These are phyloP conservation scores for Diospyros lotus DNA, from an alignment of 148 eudicot species.

Conservation along the genomic window DNA sequence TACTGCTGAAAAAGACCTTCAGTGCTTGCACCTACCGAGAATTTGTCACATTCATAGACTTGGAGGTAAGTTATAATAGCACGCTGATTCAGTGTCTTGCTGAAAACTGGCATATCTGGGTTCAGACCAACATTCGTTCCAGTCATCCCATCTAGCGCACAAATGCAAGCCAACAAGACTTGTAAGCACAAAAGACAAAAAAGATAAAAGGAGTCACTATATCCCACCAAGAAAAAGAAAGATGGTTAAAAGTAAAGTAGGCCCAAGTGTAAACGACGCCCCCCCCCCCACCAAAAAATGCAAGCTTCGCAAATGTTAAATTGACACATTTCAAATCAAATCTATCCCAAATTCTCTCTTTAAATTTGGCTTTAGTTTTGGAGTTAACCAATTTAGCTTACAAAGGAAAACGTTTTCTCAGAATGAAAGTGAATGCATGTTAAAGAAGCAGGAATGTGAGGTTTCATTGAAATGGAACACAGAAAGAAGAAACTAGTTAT, in stretches of 20 bases:
- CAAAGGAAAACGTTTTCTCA: no score
- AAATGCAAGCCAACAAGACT: not conserved
- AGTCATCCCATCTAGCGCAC: conserved; percentile 47
- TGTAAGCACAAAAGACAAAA: conserved; percentile 3
- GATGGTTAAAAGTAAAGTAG: not conserved
- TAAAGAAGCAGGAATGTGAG: no score
- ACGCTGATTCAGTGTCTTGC: conserved; percentile 19
- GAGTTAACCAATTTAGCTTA: no score
- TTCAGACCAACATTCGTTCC: conserved; percentile 54
- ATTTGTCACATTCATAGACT: conserved; percentile 55
- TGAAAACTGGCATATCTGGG: conserved; percentile 57
- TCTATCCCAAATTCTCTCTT: no score
- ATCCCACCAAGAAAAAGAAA: not conserved
- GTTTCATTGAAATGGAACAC: no score
- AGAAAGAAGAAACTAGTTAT: no score
- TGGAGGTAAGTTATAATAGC: conserved; percentile 57
- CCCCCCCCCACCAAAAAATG: no score
- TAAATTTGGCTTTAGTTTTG: no score
- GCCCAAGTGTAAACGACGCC: not conserved
- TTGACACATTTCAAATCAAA: no score
- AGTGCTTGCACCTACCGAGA: conserved; percentile 48
- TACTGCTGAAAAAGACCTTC: not conserved
- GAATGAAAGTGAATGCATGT: no score
- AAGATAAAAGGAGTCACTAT: not conserved
- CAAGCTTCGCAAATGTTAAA: no score